Evolutionary conservation across 257 asterid genomes (phyloP).

Genomic region (Salvia hispanica): DNA sequence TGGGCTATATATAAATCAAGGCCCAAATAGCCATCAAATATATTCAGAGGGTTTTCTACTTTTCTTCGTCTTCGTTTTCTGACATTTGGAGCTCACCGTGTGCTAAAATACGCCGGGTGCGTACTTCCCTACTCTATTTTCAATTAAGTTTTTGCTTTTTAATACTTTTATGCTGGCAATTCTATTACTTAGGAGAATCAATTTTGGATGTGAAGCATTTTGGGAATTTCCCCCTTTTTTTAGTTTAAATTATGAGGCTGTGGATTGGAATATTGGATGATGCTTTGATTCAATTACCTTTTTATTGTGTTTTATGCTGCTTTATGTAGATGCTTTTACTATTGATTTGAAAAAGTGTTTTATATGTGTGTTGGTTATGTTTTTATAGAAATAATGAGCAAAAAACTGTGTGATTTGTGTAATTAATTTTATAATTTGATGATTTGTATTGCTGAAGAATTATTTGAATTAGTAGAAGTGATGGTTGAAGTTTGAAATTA

Average conservation of each 20-base stretch:
- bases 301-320: not conserved
- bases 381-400: not conserved
- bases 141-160: not conserved
- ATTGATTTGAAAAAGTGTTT: not conserved
- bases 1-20: no score
- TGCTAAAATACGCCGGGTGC: constrained; percentile 30
- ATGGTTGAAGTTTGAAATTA: constrained; percentile 2
- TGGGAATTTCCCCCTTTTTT: not conserved
- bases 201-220: no score
- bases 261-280: not conserved
- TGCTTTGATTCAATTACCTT: not conserved
- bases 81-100: not conserved
- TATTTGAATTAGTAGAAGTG: constrained; percentile 11
- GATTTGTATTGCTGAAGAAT: not conserved
- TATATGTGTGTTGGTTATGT: no score
- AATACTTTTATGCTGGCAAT: not conserved
- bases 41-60: not conserved
- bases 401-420: not conserved
- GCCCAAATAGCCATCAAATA: not conserved
- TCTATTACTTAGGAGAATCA: no score
- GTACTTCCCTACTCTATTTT: not conserved
- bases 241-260: not conserved
- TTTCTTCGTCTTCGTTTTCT: constrained; percentile 1
- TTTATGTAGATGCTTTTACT: not conserved
- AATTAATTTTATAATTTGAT: not conserved